Conservation (phyloP, 345 rosid genomes). For the Excoecaria cochinchinensis region DNA sequence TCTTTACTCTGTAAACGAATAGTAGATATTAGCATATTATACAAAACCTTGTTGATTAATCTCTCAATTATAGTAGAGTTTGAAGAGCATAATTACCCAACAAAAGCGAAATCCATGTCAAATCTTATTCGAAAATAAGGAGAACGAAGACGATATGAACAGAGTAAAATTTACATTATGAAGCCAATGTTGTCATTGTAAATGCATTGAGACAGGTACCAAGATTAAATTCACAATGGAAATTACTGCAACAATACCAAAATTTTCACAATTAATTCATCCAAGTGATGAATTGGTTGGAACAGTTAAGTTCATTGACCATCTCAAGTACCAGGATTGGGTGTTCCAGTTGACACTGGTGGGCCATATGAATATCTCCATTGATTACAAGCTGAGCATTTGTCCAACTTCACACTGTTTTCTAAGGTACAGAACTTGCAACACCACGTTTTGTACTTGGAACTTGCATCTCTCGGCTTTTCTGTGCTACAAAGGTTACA, state of each 20-base stretch:
- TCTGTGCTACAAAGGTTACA: constrained; percentile 57
- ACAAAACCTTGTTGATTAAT: no score
- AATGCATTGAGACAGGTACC: no score
- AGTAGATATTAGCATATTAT: no score
- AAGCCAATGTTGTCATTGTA: neutral
- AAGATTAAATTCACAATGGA: neutral
- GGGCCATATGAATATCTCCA: constrained; percentile 85
- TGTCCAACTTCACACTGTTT: constrained; percentile 54
- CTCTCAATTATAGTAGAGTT: neutral
- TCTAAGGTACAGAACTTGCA: constrained; percentile 81
- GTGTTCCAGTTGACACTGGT: constrained; percentile 57
- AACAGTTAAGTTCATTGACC: neutral
- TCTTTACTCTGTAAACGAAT: no score
- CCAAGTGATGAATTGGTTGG: neutral
- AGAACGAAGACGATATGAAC: neutral
- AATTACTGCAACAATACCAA: neutral
- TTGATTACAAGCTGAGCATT: constrained; percentile 74
- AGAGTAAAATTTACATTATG: neutral
- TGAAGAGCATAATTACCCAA: neutral
- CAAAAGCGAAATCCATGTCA: neutral
- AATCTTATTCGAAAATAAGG: neutral
- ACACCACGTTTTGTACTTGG: constrained; percentile 54
- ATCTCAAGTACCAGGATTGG: constrained; percentile 48
- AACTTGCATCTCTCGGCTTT: constrained; percentile 47
- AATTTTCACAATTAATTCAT: neutral